Evolutionary conservation across 2,329 filamentous ascomycete species (phyloP).

Genomic region (Scortechinia acanthostroma): DNA sequence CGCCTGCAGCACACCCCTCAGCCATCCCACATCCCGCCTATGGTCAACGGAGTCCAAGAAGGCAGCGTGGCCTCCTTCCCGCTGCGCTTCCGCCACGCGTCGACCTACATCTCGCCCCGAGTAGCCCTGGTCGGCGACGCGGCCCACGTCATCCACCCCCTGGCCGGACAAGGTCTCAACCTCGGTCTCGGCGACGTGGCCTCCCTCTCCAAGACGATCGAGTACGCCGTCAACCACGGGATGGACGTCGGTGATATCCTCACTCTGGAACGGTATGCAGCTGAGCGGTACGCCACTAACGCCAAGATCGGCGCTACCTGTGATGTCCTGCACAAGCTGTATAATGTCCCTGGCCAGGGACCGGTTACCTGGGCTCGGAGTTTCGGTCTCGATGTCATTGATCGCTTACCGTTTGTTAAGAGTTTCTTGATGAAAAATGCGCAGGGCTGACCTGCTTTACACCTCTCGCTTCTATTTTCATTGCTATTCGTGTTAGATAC

Average conservation of each 20-base stretch:
- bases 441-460: constrained; percentile 22
- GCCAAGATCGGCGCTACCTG: constrained; percentile 43
- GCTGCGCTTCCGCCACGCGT: constrained; percentile 55
- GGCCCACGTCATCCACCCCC: constrained; percentile 58
- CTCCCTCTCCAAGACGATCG: constrained; percentile 43
- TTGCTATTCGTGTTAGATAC: constrained; percentile 3
- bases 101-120: constrained; percentile 52
- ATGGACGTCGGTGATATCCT: constrained; percentile 55
- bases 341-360: constrained; percentile 40
- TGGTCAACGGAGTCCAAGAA: constrained; percentile 39
- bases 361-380: constrained; percentile 49
- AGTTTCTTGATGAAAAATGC: constrained; percentile 50
- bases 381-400: constrained; percentile 43
- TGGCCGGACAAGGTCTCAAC: constrained; percentile 59
- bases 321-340: constrained; percentile 55
- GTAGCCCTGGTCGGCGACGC: constrained; percentile 59
- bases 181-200: constrained; percentile 54
- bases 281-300: constrained; percentile 48
- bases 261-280: constrained; percentile 47
- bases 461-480: constrained; percentile 4
- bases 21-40: constrained; percentile 34
- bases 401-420: constrained; percentile 45
- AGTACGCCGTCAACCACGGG: constrained; percentile 45
- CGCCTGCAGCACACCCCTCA: constrained; percentile 41
- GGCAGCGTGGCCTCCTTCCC: constrained; percentile 53